phyloP scores from a whole-genome alignment of 352 stramenopile genomes.

The Phytophthora sansomeana region DNA sequence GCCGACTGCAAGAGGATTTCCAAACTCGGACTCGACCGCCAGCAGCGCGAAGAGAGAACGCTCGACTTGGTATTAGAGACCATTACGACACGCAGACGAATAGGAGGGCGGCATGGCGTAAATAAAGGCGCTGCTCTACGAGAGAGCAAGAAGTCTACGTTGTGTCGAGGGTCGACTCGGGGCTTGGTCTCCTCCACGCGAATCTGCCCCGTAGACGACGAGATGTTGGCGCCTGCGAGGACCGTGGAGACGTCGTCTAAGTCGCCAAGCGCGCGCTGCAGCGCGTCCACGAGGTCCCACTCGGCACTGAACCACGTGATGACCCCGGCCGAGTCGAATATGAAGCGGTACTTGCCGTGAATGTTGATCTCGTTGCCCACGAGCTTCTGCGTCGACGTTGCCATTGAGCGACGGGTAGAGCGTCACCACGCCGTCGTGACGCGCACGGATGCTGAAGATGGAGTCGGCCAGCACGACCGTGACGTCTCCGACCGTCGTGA shows the following conservation, averaged over 20 bases:
- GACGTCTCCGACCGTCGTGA: conserved; percentile 46
- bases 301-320: conserved; percentile 65
- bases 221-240: conserved; percentile 59
- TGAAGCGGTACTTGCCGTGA: conserved; percentile 54
- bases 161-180: conserved; percentile 36
- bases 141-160: conserved; percentile 61
- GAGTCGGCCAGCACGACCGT: conserved; percentile 54
- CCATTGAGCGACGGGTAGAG: conserved; percentile 54
- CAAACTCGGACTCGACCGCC: too few species aligned
- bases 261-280: conserved; percentile 50
- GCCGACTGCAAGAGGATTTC: too few species aligned
- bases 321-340: conserved; percentile 48
- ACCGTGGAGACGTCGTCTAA: conserved; percentile 48
- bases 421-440: conserved; percentile 49
- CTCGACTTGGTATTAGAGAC: conserved; percentile 26
- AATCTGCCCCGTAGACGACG: conserved; percentile 64
- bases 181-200: conserved; percentile 11
- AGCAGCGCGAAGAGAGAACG: not conserved
- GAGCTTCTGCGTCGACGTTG: conserved; percentile 59
- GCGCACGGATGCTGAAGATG: conserved; percentile 45
- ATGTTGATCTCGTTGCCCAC: conserved; percentile 50
- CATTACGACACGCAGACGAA: conserved; percentile 9
- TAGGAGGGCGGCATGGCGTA: conserved; percentile 8
- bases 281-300: conserved; percentile 58
- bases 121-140: conserved; percentile 34